Evolutionary conservation across 768 basidiomycete genomes (phyloP).

Genomic region (Sutorius australiensis): DNA sequence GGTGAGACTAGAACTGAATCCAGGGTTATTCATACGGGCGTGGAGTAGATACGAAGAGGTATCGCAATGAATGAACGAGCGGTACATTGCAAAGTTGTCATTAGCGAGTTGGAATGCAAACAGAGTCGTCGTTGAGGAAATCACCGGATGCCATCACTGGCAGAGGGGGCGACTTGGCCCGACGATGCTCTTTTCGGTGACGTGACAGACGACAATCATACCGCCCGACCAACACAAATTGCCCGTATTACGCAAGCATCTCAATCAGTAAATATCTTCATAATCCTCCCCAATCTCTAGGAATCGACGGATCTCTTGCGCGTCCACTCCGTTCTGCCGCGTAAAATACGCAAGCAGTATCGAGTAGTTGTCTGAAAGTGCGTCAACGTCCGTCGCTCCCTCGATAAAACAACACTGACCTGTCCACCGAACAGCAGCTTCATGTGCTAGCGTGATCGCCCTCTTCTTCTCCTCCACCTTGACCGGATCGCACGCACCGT

Average conservation of each 20-base stretch:
- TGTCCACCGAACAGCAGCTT: slow-evolving; percentile 85
- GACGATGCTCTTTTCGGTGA: slow-evolving; percentile 23
- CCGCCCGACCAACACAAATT: too few relatives aligned
- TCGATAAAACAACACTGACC: slow-evolving; percentile 47
- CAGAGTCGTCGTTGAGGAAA: background rate
- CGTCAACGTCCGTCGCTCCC: slow-evolving; percentile 1
- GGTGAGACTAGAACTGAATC: background rate
- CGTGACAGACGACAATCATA: slow-evolving; percentile 4
- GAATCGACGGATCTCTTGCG: slow-evolving; percentile 61
- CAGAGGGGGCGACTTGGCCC: slow-evolving; percentile 14
- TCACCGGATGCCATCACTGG: slow-evolving; percentile 9
- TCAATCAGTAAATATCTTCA: slow-evolving; percentile 58
- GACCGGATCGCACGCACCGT: slow-evolving; percentile 81
- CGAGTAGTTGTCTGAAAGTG: slow-evolving; percentile 60
- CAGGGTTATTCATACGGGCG: background rate
- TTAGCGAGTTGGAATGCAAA: slow-evolving; percentile 22
- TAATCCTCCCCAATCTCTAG: slow-evolving; percentile 70
- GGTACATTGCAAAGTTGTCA: slow-evolving; percentile 4
- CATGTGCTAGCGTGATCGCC: slow-evolving; percentile 71
- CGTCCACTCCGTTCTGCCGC: slow-evolving; percentile 54
- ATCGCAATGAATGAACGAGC: background rate
- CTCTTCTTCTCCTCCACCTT: slow-evolving; percentile 75
- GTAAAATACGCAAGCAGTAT: slow-evolving; percentile 63
- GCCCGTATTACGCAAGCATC: slow-evolving; percentile 19
- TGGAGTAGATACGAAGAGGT: background rate